Conservation (phyloP, 495 filamentous ascomycete genomes). For the Hypoxylon fragiforme region DNA sequence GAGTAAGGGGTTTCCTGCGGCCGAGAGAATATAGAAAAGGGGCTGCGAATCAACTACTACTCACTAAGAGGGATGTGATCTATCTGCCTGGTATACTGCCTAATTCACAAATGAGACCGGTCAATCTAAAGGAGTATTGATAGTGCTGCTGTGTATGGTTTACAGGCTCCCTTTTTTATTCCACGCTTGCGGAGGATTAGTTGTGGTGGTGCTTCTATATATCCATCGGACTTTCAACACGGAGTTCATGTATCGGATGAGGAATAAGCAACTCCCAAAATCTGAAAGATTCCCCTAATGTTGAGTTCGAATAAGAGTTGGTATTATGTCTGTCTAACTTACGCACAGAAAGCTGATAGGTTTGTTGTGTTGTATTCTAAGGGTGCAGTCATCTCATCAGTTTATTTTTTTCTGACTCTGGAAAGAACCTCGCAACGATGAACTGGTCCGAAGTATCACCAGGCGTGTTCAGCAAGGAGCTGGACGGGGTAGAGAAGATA, state of each 20-base stretch:
- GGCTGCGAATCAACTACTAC: too few relatives aligned
- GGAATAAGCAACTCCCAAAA: neutral
- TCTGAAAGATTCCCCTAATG: neutral
- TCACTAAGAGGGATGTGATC: too few relatives aligned
- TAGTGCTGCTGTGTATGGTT: neutral
- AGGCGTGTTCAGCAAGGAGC: constrained; percentile 6
- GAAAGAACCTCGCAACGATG: neutral
- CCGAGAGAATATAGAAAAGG: neutral
- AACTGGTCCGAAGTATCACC: constrained; percentile 9
- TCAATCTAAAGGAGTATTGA: too few relatives aligned
- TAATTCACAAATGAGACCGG: too few relatives aligned
- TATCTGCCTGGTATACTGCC: too few relatives aligned
- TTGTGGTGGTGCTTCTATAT: neutral
- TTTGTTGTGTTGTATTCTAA: neutral
- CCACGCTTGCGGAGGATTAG: neutral
- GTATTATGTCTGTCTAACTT: neutral
- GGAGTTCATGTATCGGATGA: neutral
- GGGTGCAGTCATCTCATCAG: too few relatives aligned
- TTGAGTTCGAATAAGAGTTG: neutral
- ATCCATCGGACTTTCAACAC: constrained; percentile 2
- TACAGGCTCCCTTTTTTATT: neutral
- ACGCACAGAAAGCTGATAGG: neutral
- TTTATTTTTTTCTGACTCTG: neutral
- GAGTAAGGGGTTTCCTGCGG: neutral
- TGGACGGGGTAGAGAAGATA: constrained; percentile 9